Base-by-base conservation (phyloP, 2,329 filamentous ascomycete genomes). In the Alternaria gansuensis region DNA sequence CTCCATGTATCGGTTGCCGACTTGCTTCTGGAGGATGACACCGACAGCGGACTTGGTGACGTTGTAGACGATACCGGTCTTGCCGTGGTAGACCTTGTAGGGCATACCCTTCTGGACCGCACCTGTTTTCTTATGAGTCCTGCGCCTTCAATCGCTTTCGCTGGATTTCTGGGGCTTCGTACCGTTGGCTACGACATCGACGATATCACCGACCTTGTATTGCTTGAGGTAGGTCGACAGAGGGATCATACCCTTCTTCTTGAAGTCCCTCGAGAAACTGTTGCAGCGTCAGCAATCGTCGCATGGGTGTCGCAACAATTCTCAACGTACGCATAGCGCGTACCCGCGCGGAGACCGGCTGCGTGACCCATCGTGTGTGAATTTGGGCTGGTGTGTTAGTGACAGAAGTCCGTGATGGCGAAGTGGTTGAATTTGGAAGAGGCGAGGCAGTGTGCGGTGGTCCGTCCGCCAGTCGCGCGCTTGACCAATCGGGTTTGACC, bases 1-100 rank as follows among this genome's bases (percentile, higher is more conserved):
- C 91, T 99, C 95, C 82, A 99, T 87, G 89, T 97, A 99, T 79
- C 94, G 91, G 90, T 98, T 95, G 85, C 93, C 93, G 82, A 99
- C 95, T 83, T 96, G 92, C 89, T 97, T 97, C 91, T 75, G 75
- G 85, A 99, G 91, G 85, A 99, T 97, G 83, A 99, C 91, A 78
- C 95, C 95, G 81, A 99, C 93, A 71, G 95, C 91, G 77, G 88
- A 91, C 89, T 97, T 97, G 84, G 94, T 95, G 78, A 99, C 95
- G 87, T 99, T 99, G 91, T 96, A 97, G 84, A 97, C 85, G 77
- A 97, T 91, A 80, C 93, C 93, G 53, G 77, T 78, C 91, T 98
- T 98, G 80, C 94, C 95, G 88, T 98, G 93, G 90, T 96, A 97
- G 85, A 97, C 91, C 88, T 97, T 97, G 90, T 93, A 93, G 77